Evolutionary conservation across 2,329 filamentous ascomycete genomes (phyloP), one percentile per base, ranked within the genome.

Genomic region (Pestalotiopsis sp.): DNA sequence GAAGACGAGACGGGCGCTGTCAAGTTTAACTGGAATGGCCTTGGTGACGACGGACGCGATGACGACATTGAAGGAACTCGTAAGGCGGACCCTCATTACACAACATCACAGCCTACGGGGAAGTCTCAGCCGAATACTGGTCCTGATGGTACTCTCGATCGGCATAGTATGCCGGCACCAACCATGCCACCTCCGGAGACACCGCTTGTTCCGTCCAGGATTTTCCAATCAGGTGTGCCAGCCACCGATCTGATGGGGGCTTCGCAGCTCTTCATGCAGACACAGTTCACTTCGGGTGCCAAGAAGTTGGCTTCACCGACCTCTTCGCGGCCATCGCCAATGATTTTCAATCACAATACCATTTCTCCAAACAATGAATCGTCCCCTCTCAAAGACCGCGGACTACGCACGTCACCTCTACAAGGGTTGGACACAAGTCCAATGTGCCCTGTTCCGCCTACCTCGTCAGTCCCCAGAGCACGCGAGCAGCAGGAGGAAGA

Each of bases 241-340:
- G 71, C 77, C 66, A 75, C 77, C 67, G 72, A 78, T 68, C 68
- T 78, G 72, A 80, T 81, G 74, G 79, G 71, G 66, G 81, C 75
- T 74, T 85, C 86, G 7, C 87, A 90, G 74, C 79, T 90, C 9
- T 90, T 90, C 71, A 82, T 80, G 1, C 83, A 85, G 71, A 89
- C 87, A 0, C 87, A 87, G 70, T 80, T 80, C 40, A 88, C 87
- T 2, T 88, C 87, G 1, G 86, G 82, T 1, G 73, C 83, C 17
- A 87, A 84, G 72, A 80, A 79, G 27, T 76, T 80, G 60, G 89
- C 86, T 13, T 68, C 67, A 68, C 87, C 87, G 23, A 89, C 87
- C 0, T 89, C 86, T 1, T 89, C 87, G 1, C 81, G 87, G 12
- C 87, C 87, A 0, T 90, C 87, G 1, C 87, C 87, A 0, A 79